Conservation (phyloP, 2,329 filamentous ascomycete species). For the Dothideomycetes sp. region DNA sequence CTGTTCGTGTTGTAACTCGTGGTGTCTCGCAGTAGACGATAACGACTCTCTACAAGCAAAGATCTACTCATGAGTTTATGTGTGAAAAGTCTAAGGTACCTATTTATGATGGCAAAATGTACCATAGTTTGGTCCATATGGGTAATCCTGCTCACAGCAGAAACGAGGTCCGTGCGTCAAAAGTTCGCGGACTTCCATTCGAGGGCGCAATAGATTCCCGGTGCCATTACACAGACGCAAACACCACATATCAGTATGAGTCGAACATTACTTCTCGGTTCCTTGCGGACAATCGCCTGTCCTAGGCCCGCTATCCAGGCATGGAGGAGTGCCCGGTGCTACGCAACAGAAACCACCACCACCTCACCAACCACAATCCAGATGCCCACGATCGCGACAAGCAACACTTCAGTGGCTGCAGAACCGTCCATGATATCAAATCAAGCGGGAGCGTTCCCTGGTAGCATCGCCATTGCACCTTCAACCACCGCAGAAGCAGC, state of each 20-base stretch:
- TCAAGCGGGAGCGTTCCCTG: background rate
- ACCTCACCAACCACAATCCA: constrained; percentile 1
- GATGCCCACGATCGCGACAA: too few relatives aligned
- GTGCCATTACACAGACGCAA: background rate
- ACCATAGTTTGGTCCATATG: too few relatives aligned
- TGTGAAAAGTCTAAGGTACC: too few relatives aligned
- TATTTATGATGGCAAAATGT: too few relatives aligned
- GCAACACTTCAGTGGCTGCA: too few relatives aligned
- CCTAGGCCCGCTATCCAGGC: constrained; percentile 8
- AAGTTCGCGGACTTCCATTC: background rate
- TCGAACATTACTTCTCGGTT: constrained; percentile 1
- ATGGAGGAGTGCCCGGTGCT: constrained; percentile 6
- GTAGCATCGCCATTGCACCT: background rate
- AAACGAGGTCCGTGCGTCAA: background rate
- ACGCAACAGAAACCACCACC: constrained; percentile 3
- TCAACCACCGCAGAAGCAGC: background rate
- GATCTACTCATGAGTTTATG: too few relatives aligned
- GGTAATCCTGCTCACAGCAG: background rate
- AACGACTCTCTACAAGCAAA: too few relatives aligned
- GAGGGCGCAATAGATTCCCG: too few relatives aligned
- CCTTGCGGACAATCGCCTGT: constrained; percentile 4
- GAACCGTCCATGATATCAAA: background rate
- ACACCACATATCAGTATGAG: constrained; percentile 4
- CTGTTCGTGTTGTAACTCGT: too few relatives aligned
- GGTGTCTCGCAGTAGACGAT: too few relatives aligned